phyloP scores from a whole-genome alignment of 176 grass and related monocot species.

The Chloris gayana region DNA sequence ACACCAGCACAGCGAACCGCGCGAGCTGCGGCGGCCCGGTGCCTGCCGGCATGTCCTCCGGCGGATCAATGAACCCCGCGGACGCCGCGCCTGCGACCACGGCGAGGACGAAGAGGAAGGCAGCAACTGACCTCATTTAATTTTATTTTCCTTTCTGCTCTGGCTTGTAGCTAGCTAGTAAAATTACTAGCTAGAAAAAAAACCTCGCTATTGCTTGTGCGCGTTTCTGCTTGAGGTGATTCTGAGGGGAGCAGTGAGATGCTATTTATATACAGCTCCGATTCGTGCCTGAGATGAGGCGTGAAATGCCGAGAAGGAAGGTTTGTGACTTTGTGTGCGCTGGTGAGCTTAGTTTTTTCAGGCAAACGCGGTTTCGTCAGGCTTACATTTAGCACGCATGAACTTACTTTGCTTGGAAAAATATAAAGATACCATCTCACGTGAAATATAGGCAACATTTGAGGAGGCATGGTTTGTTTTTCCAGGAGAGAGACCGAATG shows the following conservation, averaged over 20 bases:
- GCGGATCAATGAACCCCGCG: neutral
- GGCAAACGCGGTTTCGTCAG: neutral
- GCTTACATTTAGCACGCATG: neutral
- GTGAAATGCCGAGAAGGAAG: slow-evolving; percentile 38
- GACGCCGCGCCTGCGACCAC: neutral
- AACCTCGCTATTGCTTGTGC: neutral
- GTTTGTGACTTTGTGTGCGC: slow-evolving; percentile 23
- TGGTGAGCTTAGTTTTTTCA: slow-evolving; percentile 31
- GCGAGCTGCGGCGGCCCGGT: slow-evolving; percentile 5
- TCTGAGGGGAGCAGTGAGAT: neutral
- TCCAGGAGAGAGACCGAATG: no score
- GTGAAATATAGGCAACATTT: neutral
- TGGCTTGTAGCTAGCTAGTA: neutral
- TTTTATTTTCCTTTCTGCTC: neutral
- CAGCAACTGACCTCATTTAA: slow-evolving; percentile 27
- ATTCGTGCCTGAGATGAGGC: neutral
- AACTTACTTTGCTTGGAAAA: neutral
- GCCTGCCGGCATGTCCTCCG: slow-evolving; percentile 22
- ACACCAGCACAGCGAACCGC: slow-evolving; percentile 55
- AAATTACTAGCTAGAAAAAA: slow-evolving; percentile 1
- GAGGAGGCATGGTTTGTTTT: no score
- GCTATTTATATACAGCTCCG: slow-evolving; percentile 15
- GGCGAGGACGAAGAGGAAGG: neutral
- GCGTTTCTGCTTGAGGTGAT: slow-evolving; percentile 12
- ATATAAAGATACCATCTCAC: neutral